Percentiles rank a stretch among this genome's conserved stretches.
Evolutionary conservation across 306 rosid genomes (phyloP).

Genomic region (Quillaja saponaria): DNA sequence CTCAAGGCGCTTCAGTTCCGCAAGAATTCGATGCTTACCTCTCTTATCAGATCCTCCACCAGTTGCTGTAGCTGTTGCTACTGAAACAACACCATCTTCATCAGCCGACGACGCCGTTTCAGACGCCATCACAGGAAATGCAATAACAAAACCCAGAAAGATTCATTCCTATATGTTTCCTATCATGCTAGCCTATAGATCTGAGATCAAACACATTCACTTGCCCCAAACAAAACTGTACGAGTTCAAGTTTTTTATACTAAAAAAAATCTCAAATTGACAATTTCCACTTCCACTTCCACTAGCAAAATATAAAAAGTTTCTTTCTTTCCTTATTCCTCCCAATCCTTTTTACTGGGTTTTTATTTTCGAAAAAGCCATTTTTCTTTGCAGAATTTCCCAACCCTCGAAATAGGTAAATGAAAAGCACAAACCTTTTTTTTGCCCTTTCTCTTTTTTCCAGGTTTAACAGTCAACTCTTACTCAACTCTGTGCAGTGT

Average conservation of each 20-base stretch:
- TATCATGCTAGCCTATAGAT: slow-evolving; percentile 11
- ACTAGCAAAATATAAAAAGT: neutral
- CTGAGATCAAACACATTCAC: slow-evolving; percentile 14
- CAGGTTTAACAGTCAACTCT: no score
- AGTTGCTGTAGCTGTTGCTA: slow-evolving; percentile 4
- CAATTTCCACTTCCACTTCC: neutral
- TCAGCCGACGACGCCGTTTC: slow-evolving; percentile 70
- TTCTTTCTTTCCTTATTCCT: neutral
- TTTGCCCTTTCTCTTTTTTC: slow-evolving; percentile 10
- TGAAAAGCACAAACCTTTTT: slow-evolving; percentile 19
- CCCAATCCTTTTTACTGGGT: no score
- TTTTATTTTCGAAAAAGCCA: slow-evolving; percentile 11
- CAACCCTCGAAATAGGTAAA: neutral
- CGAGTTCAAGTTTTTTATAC: no score
- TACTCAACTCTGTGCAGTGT: no score
- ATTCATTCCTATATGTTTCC: slow-evolving; percentile 28
- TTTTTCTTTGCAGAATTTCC: slow-evolving; percentile 10
- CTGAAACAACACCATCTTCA: slow-evolving; percentile 37
- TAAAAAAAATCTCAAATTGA: no score
- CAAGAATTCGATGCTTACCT: slow-evolving; percentile 83
- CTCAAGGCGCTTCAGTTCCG: slow-evolving; percentile 72
- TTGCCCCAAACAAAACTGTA: no score
- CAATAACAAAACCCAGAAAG: slow-evolving; percentile 19
- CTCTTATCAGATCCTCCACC: slow-evolving; percentile 44
- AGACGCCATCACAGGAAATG: slow-evolving; percentile 49